Conservation (phyloP, 805 yeast species). For the Metschnikowia noctiluminum region DNA sequence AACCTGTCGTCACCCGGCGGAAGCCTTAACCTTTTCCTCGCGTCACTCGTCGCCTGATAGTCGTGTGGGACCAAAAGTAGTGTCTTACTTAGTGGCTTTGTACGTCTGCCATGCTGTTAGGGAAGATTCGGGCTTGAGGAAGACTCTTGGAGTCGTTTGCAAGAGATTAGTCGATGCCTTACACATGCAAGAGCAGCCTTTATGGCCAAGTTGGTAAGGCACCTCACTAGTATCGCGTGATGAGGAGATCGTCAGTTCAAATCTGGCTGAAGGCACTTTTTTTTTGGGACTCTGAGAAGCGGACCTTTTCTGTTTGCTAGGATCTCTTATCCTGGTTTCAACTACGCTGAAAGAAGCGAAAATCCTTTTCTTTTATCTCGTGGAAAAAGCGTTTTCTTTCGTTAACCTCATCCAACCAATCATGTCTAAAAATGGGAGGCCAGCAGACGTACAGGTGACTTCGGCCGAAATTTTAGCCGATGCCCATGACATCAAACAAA, state of each 20-base stretch:
- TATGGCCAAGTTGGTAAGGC: conserved; percentile 25
- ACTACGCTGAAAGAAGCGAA: not conserved
- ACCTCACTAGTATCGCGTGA: conserved; percentile 42
- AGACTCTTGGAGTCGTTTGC: no score
- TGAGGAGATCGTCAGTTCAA: conserved; percentile 40
- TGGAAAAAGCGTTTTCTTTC: conserved; percentile 9
- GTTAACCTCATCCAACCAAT: conserved; percentile 9
- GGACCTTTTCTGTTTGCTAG: not conserved
- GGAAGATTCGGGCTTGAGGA: no score
- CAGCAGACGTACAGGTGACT: conserved; percentile 54
- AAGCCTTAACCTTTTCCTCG: no score
- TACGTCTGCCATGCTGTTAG: no score
- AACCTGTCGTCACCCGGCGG: no score
- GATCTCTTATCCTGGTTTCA: no score
- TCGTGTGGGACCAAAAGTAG: no score
- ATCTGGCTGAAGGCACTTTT: conserved; percentile 20
- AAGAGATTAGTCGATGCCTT: no score
- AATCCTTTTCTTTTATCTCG: not conserved
- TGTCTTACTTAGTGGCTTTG: no score
- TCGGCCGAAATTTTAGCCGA: conserved; percentile 63
- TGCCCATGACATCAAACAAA: conserved; percentile 50
- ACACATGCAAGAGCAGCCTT: no score
- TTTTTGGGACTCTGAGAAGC: no score
- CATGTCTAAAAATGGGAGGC: not conserved
- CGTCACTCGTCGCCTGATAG: no score